These are phyloP conservation scores for Westerdykella ornata DNA, from an alignment of 2,329 filamentous ascomycete species.

Conservation along the genomic window DNA sequence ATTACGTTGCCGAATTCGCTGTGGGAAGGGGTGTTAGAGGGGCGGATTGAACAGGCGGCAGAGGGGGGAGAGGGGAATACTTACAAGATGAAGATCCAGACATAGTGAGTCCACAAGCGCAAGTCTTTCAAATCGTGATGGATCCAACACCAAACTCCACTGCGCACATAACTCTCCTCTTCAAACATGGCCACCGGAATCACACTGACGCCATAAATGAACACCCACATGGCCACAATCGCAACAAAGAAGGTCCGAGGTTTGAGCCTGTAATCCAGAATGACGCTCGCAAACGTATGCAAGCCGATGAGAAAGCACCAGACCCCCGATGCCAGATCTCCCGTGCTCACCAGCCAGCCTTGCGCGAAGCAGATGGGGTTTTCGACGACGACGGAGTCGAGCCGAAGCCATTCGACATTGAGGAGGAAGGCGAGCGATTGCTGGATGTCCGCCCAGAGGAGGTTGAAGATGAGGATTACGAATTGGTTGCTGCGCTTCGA, in stretches of 20 bases:
- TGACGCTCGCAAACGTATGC: conserved; percentile 60
- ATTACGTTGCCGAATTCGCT: conserved; percentile 47
- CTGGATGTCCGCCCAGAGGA: conserved; percentile 61
- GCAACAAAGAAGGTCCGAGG: conserved; percentile 46
- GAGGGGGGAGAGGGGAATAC: background rate
- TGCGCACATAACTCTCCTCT: conserved; percentile 53
- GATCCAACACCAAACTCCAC: conserved; percentile 63
- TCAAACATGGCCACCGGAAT: conserved; percentile 45
- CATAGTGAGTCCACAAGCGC: conserved; percentile 56
- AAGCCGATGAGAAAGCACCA: conserved; percentile 61
- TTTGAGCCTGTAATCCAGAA: conserved; percentile 49
- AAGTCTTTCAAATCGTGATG: conserved; percentile 49
- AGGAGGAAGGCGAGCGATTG: conserved; percentile 59
- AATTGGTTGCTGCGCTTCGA: conserved; percentile 54
- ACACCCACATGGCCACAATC: conserved; percentile 51
- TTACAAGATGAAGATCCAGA: conserved; percentile 55
- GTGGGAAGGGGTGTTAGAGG: conserved; percentile 3
- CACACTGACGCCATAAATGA: conserved; percentile 53
- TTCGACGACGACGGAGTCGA: conserved; percentile 50
- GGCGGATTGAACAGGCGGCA: background rate
- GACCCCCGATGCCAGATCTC: conserved; percentile 59
- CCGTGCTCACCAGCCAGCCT: conserved; percentile 62
- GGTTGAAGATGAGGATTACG: conserved; percentile 62
- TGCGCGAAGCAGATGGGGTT: conserved; percentile 55
- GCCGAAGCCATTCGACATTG: conserved; percentile 53